Conservation (phyloP, 768 basidiomycete species). For the Mycena amicta region DNA sequence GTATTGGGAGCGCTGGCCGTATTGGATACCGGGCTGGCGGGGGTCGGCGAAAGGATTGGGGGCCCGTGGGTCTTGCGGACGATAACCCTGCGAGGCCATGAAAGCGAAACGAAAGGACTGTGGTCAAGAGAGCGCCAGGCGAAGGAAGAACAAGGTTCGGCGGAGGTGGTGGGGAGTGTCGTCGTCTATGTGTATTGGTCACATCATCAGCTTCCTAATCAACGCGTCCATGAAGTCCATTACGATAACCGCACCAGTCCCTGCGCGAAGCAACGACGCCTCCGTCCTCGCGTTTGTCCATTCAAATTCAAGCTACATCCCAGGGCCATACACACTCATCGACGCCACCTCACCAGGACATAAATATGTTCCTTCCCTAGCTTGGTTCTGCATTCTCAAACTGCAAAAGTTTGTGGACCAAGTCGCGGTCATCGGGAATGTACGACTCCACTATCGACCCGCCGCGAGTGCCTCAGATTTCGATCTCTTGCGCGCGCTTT, state of each 20-base stretch:
- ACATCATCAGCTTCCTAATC: no score
- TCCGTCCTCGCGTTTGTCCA: background rate
- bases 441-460: slow-evolving; percentile 40
- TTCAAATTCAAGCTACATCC: slow-evolving; percentile 20
- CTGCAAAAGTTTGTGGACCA: slow-evolving; percentile 21
- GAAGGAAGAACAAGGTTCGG: background rate
- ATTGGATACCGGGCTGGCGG: slow-evolving; percentile 17
- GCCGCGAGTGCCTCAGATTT: slow-evolving; percentile 24
- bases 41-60: slow-evolving; percentile 31
- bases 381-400: slow-evolving; percentile 48
- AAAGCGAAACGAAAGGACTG: slow-evolving; percentile 35
- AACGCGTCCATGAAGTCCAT: no score
- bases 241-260: no score
- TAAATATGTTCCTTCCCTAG: slow-evolving; percentile 51
- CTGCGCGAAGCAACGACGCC: no score
- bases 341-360: slow-evolving; percentile 2
- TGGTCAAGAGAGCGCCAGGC: slow-evolving; percentile 21
- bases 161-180: no score
- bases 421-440: background rate
- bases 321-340: slow-evolving; percentile 26
- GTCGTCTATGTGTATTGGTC: no score
- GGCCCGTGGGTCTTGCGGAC: slow-evolving; percentile 31
- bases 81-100: slow-evolving; percentile 44
- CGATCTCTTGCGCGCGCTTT: slow-evolving; percentile 43
- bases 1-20: slow-evolving; percentile 39